Conservation (phyloP, 2,329 filamentous ascomycete species). For the Epichloe gansuensis region DNA sequence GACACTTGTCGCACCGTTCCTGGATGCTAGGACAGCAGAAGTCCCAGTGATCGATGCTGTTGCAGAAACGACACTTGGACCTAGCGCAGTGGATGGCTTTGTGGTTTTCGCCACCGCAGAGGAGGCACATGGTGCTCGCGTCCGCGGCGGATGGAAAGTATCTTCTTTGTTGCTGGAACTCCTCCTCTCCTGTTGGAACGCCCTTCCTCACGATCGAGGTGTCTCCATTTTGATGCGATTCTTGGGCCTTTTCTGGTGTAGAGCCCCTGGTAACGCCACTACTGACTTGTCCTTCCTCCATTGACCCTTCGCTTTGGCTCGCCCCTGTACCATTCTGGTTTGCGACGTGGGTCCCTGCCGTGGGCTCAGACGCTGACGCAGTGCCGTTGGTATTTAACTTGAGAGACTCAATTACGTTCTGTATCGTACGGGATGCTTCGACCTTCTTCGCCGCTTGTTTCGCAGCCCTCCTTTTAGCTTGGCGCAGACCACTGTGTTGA, state of each 20-base stretch:
- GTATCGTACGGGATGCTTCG: slow-evolving; percentile 14
- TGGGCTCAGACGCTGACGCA: background rate
- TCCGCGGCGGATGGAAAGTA: slow-evolving; percentile 40
- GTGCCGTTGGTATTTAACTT: background rate
- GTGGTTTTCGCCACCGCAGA: slow-evolving; percentile 39
- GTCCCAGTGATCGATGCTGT: slow-evolving; percentile 30
- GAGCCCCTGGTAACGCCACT: slow-evolving; percentile 1
- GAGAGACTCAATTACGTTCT: slow-evolving; percentile 11
- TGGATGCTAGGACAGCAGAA: slow-evolving; percentile 36
- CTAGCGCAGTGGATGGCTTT: slow-evolving; percentile 30
- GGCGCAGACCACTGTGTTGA: slow-evolving; percentile 16
- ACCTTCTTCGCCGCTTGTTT: slow-evolving; percentile 17
- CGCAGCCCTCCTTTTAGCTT: slow-evolving; percentile 19
- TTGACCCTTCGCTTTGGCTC: background rate
- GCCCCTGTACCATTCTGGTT: background rate
- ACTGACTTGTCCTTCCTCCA: slow-evolving; percentile 1
- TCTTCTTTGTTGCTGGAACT: slow-evolving; percentile 26
- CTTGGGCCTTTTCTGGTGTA: background rate
- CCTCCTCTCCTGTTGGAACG: slow-evolving; percentile 19
- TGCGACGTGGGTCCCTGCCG: background rate
- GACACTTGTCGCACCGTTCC: slow-evolving; percentile 45
- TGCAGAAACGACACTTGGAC: slow-evolving; percentile 35
- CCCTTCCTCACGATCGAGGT: slow-evolving; percentile 9
- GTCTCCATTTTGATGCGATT: background rate
- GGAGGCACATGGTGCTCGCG: slow-evolving; percentile 33